phyloP scores from a whole-genome alignment of 805 yeast genomes.

The Wickerhamiella azymoides region DNA sequence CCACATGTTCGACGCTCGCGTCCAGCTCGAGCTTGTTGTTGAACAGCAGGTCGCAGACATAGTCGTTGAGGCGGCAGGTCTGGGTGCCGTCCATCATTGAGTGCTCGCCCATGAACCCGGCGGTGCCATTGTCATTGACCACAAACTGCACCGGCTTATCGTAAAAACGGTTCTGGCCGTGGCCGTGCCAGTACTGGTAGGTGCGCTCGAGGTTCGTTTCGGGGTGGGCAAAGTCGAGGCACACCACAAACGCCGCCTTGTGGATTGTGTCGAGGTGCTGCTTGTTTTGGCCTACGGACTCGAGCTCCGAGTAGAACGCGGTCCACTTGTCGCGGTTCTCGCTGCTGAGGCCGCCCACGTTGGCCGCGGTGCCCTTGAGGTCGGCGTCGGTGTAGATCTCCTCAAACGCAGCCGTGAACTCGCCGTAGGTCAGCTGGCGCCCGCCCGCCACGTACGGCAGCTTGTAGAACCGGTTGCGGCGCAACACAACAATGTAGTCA shows the following conservation, averaged over 20 bases:
- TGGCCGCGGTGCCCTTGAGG: conserved; percentile 32
- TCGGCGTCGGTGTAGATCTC: conserved; percentile 35
- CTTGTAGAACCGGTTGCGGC: conserved; percentile 71
- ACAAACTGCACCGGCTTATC: conserved; percentile 86
- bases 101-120: conserved; percentile 94
- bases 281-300: conserved; percentile 45
- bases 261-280: conserved; percentile 53
- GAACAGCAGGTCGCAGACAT: conserved; percentile 42
- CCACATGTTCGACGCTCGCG: conserved; percentile 15
- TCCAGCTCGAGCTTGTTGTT: conserved; percentile 33
- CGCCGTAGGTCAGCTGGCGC: conserved; percentile 26
- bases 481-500: conserved; percentile 56
- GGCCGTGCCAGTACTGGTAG: conserved; percentile 86
- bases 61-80: conserved; percentile 75
- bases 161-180: conserved; percentile 77
- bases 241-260: conserved; percentile 64
- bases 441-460: conserved; percentile 32
- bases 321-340: conserved; percentile 78
- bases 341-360: conserved; percentile 69
- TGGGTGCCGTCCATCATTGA: conserved; percentile 98
- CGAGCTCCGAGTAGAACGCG: conserved; percentile 41
- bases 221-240: conserved; percentile 63
- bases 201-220: conserved; percentile 72
- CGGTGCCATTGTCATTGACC: conserved; percentile 65
- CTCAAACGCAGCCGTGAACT: conserved; percentile 39